These are phyloP conservation scores for Pyrrhoderma noxium DNA, from an alignment of 1,284 basidiomycete species.

Conservation along the genomic window DNA sequence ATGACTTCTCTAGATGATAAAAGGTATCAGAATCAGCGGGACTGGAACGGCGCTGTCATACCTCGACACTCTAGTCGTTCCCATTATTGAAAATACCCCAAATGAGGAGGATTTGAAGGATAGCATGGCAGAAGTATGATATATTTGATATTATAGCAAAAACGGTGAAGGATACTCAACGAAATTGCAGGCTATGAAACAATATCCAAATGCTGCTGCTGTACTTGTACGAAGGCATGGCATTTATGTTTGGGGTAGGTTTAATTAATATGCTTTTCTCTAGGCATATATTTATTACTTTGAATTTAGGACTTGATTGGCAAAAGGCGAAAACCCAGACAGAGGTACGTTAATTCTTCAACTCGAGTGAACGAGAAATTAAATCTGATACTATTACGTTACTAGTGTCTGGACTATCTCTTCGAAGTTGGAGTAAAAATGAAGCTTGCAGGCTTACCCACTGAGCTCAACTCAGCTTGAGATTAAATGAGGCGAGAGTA, in stretches of 20 bases:
- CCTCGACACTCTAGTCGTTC: conserved; percentile 77
- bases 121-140: conserved; percentile 63
- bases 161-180: not conserved
- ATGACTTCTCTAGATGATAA: conserved; percentile 64
- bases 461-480: conserved; percentile 22
- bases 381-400: no score
- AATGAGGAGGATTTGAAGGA: conserved; percentile 81
- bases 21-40: conserved; percentile 74
- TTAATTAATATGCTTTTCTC: no score
- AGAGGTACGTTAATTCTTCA: conserved; percentile 36
- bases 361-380: no score
- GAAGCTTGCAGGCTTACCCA: conserved; percentile 52
- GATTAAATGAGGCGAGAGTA: not conserved
- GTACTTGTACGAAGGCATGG: conserved; percentile 79
- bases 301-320: conserved; percentile 56
- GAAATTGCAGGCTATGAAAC: conserved; percentile 52
- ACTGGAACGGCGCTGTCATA: conserved; percentile 67
- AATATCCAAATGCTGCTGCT: conserved; percentile 71
- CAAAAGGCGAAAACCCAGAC: conserved; percentile 85
- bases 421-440: conserved; percentile 83
- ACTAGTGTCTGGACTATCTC: conserved; percentile 76
- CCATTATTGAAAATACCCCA: conserved; percentile 85
- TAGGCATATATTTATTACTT: not conserved
- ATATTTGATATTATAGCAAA: conserved; percentile 12
- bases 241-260: conserved; percentile 76